A percentile compares a stretch with the other conserved stretches of the same genome.
Conservation (phyloP, 345 rosid species). For the Salix udensis region DNA sequence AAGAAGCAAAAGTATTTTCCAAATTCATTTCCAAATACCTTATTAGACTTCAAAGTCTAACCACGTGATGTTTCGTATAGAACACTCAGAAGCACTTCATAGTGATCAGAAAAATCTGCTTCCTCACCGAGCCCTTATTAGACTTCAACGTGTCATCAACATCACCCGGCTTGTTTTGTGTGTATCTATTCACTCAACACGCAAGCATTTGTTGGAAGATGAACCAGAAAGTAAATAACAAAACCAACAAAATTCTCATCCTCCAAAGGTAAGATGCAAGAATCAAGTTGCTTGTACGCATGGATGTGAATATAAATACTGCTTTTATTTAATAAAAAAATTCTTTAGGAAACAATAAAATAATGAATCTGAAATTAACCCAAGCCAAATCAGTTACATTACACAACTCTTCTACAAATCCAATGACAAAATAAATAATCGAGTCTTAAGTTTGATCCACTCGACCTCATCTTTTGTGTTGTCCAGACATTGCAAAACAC, state of each 20-base stretch:
- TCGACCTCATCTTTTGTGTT: constrained; percentile 8
- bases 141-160: neutral
- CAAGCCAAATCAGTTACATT: constrained; percentile 35
- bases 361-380: constrained; percentile 32
- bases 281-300: neutral
- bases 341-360: constrained; percentile 4
- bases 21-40: too few species aligned
- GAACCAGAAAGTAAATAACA: neutral
- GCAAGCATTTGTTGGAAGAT: neutral
- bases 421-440: constrained; percentile 13
- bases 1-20: too few species aligned
- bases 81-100: neutral
- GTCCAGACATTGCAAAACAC: constrained; percentile 17
- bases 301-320: neutral
- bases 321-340: constrained; percentile 15
- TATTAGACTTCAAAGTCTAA: neutral
- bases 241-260: neutral
- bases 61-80: neutral
- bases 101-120: neutral
- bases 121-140: neutral
- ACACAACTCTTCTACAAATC: constrained; percentile 25
- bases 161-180: neutral
- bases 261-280: neutral
- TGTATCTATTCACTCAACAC: neutral
- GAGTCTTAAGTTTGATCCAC: constrained; percentile 3